Conservation (phyloP, 805 yeast species). For the Kodamaea lidongshanica region DNA sequence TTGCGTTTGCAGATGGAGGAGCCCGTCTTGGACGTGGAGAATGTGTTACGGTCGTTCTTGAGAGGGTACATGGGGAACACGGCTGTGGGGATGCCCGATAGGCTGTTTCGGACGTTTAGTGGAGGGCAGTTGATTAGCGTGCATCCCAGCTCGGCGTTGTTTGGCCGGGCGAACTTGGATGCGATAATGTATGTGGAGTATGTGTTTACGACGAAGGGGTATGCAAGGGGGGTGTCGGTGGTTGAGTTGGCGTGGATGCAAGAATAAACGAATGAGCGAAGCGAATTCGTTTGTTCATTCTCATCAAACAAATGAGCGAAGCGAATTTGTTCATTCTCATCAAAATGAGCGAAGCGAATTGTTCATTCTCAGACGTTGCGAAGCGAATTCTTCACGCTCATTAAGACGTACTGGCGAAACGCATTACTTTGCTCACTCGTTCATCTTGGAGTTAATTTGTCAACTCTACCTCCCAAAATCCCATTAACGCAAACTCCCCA, state of each 20-base stretch:
- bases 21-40: slow-evolving; percentile 42
- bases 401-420: too few relatives aligned
- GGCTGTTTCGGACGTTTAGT: slow-evolving; percentile 80
- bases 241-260: slow-evolving; percentile 82
- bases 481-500: too few relatives aligned
- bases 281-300: too few relatives aligned
- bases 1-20: slow-evolving; percentile 20
- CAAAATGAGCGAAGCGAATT: too few relatives aligned
- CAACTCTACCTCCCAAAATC: too few relatives aligned
- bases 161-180: slow-evolving; percentile 67
- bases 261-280: slow-evolving; percentile 40
- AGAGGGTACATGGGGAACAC: slow-evolving; percentile 82
- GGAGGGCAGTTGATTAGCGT: slow-evolving; percentile 81
- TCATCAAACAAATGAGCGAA: too few relatives aligned
- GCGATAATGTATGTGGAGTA: slow-evolving; percentile 93
- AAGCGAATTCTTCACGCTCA: too few relatives aligned
- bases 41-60: slow-evolving; percentile 70
- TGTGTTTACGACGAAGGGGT: slow-evolving; percentile 88
- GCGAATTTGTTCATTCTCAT: too few relatives aligned
- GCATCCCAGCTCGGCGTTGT: slow-evolving; percentile 85
- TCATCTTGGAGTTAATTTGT: too few relatives aligned
- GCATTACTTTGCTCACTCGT: too few relatives aligned
- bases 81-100: slow-evolving; percentile 91
- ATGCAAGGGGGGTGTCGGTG: slow-evolving; percentile 82
- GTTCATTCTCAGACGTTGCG: too few relatives aligned